These are phyloP conservation scores for Entomortierella parvispora DNA, from an alignment of 192 early-diverging fungal species.

Conservation along the genomic window DNA sequence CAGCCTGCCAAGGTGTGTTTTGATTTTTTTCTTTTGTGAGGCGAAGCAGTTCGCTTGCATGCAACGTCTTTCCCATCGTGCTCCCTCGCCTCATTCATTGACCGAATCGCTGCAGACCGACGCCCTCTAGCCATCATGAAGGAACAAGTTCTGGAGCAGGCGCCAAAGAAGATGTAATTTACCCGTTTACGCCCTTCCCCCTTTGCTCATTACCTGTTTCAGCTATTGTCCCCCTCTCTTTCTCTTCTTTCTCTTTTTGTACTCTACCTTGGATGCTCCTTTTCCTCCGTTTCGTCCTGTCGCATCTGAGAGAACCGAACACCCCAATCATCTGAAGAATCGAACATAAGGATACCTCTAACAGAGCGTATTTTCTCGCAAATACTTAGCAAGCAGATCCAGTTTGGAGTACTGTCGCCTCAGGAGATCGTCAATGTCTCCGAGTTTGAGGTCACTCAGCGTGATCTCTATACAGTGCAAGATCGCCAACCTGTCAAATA, in stretches of 20 bases:
- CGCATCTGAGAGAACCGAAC: too few relatives aligned
- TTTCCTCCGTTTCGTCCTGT: too few relatives aligned
- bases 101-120: neutral
- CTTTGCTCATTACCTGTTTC: neutral
- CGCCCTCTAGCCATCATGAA: constrained; percentile 65
- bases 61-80: neutral
- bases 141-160: constrained; percentile 75
- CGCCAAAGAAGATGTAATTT: constrained; percentile 78
- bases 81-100: neutral
- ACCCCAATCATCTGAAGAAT: too few relatives aligned
- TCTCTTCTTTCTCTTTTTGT: too few relatives aligned
- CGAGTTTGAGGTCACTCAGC: constrained; percentile 91
- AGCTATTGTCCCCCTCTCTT: neutral
- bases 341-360: too few relatives aligned
- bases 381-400: constrained; percentile 92
- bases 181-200: neutral
- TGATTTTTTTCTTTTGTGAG: constrained; percentile 21
- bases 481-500: constrained; percentile 81
- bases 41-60: too few relatives aligned
- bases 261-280: too few relatives aligned
- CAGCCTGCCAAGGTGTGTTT: neutral
- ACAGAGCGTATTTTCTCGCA: too few relatives aligned
- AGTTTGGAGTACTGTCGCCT: constrained; percentile 94
- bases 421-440: constrained; percentile 89
- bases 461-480: constrained; percentile 82